Percentiles rank a stretch among this genome's conserved stretches.
phyloP scores from a whole-genome alignment of 2,329 filamentous ascomycete species.

The Hirsutella minnesotensis region DNA sequence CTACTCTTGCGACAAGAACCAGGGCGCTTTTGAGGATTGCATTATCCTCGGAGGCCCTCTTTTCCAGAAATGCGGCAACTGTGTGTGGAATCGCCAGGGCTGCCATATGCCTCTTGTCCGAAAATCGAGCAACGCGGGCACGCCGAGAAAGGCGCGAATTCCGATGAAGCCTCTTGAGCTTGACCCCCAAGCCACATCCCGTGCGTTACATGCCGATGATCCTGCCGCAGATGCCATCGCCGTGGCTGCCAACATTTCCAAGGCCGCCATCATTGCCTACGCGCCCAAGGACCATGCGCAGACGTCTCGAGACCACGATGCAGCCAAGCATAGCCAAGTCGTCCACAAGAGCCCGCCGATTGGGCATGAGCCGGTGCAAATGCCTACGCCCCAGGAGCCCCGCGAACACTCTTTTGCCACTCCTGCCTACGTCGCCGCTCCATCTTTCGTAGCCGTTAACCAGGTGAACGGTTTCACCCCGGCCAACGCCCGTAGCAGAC shows the following conservation, averaged over 20 bases:
- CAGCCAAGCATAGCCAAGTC: constrained; percentile 1
- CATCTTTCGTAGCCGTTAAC: not conserved
- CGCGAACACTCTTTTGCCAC: constrained; percentile 5
- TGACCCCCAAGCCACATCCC: not conserved
- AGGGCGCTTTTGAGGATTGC: constrained; percentile 33
- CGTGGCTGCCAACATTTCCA: constrained; percentile 1
- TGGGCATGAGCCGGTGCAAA: constrained; percentile 12
- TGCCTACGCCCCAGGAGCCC: constrained; percentile 15
- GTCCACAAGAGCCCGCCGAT: constrained; percentile 6
- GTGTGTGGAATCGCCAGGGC: constrained; percentile 33
- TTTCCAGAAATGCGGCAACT: constrained; percentile 38
- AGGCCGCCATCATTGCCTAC: constrained; percentile 1
- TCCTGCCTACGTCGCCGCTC: not conserved
- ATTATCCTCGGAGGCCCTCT: constrained; percentile 27
- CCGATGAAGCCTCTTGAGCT: not conserved
- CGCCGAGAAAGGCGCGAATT: not conserved
- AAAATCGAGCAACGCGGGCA: constrained; percentile 1
- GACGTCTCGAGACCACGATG: not conserved
- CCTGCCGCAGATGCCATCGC: constrained; percentile 3
- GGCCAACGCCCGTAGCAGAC: constrained; percentile 16
- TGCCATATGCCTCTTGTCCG: constrained; percentile 15
- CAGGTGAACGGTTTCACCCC: constrained; percentile 17
- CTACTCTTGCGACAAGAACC: constrained; percentile 26
- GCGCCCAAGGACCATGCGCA: constrained; percentile 1
- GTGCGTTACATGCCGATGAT: not conserved